Conservation (phyloP, 176 grass and related monocot genomes). For the Oryza rufipogon region DNA sequence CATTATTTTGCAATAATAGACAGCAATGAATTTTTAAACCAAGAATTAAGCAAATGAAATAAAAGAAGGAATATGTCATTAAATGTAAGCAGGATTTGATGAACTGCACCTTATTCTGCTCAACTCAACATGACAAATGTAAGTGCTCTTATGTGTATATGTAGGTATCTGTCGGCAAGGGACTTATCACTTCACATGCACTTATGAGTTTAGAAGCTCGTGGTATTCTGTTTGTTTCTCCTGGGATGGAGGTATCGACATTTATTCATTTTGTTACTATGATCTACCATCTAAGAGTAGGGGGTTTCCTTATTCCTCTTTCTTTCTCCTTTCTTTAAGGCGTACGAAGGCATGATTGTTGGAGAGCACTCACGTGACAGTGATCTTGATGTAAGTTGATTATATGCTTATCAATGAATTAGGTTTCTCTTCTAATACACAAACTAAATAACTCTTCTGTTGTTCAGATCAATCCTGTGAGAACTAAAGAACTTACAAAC, state of each 20-base stretch:
- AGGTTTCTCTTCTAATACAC: conserved; percentile 25
- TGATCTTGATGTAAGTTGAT: conserved; percentile 91
- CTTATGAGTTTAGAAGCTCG: conserved; percentile 99
- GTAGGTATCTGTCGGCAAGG: conserved; percentile 84
- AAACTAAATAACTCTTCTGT: conserved; percentile 18
- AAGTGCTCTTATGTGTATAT: conserved; percentile 42
- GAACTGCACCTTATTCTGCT: conserved; percentile 25
- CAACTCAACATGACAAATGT: conserved; percentile 23
- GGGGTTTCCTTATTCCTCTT: conserved; percentile 27
- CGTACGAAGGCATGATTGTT: conserved; percentile 96
- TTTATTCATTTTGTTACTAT: conserved; percentile 35
- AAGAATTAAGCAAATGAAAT: not conserved
- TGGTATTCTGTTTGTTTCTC: conserved; percentile 94
- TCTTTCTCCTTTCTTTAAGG: conserved; percentile 53
- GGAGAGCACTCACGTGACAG: conserved; percentile 95
- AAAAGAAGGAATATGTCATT: conserved; percentile 9
- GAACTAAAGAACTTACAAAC: conserved; percentile 97
- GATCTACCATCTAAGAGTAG: not conserved
- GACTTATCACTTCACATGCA: conserved; percentile 88
- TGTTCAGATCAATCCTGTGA: conserved; percentile 87
- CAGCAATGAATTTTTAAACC: conserved; percentile 9
- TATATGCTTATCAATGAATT: conserved; percentile 27
- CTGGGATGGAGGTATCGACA: conserved; percentile 84
- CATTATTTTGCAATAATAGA: conserved; percentile 1
- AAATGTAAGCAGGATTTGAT: conserved; percentile 20